A percentile compares a stretch with the other conserved stretches of the same genome.
These are phyloP conservation scores for Diversispora eburnea DNA, from an alignment of 192 early-diverging fungal species.

Conservation along the genomic window DNA sequence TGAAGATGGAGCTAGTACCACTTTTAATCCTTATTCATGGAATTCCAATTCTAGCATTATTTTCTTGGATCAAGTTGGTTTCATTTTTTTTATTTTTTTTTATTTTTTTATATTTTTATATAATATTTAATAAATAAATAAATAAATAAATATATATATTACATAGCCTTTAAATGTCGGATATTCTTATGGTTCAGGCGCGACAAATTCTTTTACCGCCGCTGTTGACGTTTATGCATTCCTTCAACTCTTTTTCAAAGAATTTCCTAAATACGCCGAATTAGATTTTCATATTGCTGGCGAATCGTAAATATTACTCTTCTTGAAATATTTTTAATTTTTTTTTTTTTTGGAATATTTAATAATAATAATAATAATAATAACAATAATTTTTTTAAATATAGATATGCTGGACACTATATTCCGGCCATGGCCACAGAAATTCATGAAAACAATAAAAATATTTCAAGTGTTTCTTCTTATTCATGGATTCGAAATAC, in stretches of 20 bases:
- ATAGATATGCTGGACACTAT: constrained; percentile 84
- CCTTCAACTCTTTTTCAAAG: constrained; percentile 85
- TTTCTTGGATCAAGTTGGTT: constrained; percentile 70
- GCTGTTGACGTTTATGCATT: constrained; percentile 90
- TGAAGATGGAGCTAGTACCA: constrained; percentile 64
- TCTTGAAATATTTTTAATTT: not conserved
- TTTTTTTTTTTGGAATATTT: constrained; percentile 25
- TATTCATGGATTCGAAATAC: constrained; percentile 31
- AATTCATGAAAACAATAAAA: constrained; percentile 76
- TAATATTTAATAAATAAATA: constrained; percentile 6
- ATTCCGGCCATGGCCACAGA: constrained; percentile 84
- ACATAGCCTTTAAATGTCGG: constrained; percentile 81
- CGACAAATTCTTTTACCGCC: constrained; percentile 68
- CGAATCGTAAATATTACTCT: constrained; percentile 49
- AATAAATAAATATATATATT: constrained; percentile 8
- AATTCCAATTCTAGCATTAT: constrained; percentile 85
- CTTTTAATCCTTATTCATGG: constrained; percentile 78
- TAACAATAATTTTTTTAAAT: not conserved
- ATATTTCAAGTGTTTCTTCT: constrained; percentile 19
- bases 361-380: not conserved
- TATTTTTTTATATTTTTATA: constrained; percentile 3
- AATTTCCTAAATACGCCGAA: constrained; percentile 77
- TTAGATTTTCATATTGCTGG: constrained; percentile 86
- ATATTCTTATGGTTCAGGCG: constrained; percentile 78
- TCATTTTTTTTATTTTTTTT: not conserved